Percentiles rank a stretch among this genome's conserved stretches.
phyloP scores from a whole-genome alignment of 2,329 filamentous ascomycete species.

The Aspergillus novofumigatus region DNA sequence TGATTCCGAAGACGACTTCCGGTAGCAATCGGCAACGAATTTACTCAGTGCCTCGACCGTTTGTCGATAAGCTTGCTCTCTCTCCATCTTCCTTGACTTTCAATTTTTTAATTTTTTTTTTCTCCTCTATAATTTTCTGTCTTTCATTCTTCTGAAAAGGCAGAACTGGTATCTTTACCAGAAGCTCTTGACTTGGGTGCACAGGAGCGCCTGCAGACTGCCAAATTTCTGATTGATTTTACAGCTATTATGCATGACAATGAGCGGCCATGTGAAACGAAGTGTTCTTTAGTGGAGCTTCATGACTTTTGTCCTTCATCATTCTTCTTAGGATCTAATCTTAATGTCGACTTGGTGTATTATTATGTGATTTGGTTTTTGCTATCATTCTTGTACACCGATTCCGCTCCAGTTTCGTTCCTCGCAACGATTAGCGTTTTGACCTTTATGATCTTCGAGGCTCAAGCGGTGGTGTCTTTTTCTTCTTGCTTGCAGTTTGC shows the following conservation, averaged over 20 bases:
- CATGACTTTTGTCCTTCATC: constrained; percentile 13
- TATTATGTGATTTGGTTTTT: constrained; percentile 2
- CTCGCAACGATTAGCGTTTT: constrained; percentile 10
- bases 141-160: constrained; percentile 1
- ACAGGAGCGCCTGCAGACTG: constrained; percentile 4
- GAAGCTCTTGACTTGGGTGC: constrained; percentile 8
- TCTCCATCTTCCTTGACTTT: background rate
- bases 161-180: constrained; percentile 2
- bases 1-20: constrained; percentile 40
- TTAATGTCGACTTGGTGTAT: constrained; percentile 5
- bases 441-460: background rate
- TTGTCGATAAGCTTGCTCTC: background rate
- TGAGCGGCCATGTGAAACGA: constrained; percentile 24
- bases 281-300: constrained; percentile 18
- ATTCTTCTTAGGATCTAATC: constrained; percentile 17
- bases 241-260: constrained; percentile 22
- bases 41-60: background rate
- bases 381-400: background rate
- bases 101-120: too few relatives aligned
- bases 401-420: constrained; percentile 4
- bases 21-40: constrained; percentile 17
- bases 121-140: background rate
- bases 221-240: constrained; percentile 10
- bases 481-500: constrained; percentile 6
- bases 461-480: background rate